Base-by-base conservation (phyloP, 352 stramenopile species). In the Pythium aquatile region DNA sequence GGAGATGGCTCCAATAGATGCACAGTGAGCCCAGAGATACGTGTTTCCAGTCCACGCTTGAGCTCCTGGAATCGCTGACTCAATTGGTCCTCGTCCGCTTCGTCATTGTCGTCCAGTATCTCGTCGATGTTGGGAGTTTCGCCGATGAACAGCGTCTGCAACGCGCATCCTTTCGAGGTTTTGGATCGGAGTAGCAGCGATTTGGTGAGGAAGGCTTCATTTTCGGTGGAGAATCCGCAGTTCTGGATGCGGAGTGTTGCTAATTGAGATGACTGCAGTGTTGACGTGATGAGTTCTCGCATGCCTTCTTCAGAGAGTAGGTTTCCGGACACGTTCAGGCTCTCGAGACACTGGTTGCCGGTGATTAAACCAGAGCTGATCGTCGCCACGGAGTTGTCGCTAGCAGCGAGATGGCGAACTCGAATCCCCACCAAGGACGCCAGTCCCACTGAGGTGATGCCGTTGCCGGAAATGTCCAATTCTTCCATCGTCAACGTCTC, bases 391-490 rank as follows among this genome's bases (percentile, higher is more conserved):
- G 49, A 51, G 29, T 88, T 86, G 13, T 76, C 58, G 3, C 56
- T 26, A 29, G 51, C 69, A 26, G 65, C 68, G 33, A 88, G 49
- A 16, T 49, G 47, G 1, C 64, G 55, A 0, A 79, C 20, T 9
- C 54, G 61, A 0, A 88, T 44, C 24, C 66, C 55, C 14, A 56
- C 49, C 13, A 88, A 57, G 1, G 65, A 63, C 5, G 63, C 58
- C 33, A 88, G 69, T 1, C 79, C 77, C 0, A 69, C 40, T 0
- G 69, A 61, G 0, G 77, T 77, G 32, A 88, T 66, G 11, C 79
- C 73, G 59, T 88, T 88, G 30, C 60, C 59, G 24, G 76, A 82
- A 20, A 82, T 68, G 28, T 85, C 70, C 11, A 88, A 37, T 29
- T 78, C 66, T 35, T 85, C 77, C 17, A 88, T 52, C 14, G 66